Evolutionary conservation across 164 flowering plant genomes (phyloP).

Genomic region (Annona squamosa): DNA sequence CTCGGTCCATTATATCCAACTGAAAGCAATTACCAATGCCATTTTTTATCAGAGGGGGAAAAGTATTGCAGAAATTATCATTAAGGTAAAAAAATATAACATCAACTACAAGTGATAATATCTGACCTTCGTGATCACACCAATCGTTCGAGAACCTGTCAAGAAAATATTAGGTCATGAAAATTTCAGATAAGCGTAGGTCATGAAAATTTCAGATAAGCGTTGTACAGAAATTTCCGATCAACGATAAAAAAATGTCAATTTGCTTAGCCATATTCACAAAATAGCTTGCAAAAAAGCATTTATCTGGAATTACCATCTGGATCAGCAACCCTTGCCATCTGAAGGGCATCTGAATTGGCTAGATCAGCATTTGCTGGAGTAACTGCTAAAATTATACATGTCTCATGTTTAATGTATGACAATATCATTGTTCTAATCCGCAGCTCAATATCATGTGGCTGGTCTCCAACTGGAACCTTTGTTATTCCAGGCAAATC

Average conservation of each 20-base stretch:
- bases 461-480: constrained; percentile 40
- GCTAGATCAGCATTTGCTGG: constrained; percentile 38
- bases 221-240: background rate
- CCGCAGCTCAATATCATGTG: constrained; percentile 31
- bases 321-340: constrained; percentile 36
- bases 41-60: constrained; percentile 2
- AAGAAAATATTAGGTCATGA: constrained; percentile 1
- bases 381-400: constrained; percentile 35
- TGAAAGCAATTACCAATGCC: constrained; percentile 9
- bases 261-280: background rate
- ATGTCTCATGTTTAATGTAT: constrained; percentile 32
- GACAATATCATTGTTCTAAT: constrained; percentile 40
- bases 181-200: background rate
- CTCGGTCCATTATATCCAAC: constrained; percentile 36
- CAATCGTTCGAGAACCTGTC: constrained; percentile 37
- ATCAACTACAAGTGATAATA: background rate
- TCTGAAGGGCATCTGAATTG: constrained; percentile 40
- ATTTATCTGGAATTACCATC: constrained; percentile 23
- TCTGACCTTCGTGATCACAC: constrained; percentile 34
- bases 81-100: background rate
- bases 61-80: constrained; percentile 1
- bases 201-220: constrained; percentile 1
- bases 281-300: constrained; percentile 6
- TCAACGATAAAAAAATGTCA: background rate
- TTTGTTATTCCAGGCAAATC: constrained; percentile 41